Percentiles rank a stretch among this genome's conserved stretches.
Conservation (phyloP, 2,329 filamentous ascomycete species). For the Curvularia sp. region DNA sequence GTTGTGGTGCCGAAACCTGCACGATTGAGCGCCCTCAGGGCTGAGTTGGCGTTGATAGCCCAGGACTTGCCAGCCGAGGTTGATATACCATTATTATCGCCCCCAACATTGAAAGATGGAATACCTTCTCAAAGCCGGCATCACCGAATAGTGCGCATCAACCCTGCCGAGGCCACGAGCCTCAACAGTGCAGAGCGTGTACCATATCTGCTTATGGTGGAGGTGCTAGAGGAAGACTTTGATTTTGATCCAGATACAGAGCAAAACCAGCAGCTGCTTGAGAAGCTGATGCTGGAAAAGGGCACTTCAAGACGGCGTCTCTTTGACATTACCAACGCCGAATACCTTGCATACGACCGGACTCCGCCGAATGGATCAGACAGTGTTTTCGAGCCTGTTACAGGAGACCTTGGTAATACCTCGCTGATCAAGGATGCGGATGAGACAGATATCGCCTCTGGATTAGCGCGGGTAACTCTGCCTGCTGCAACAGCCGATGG, state of each 20-base stretch:
- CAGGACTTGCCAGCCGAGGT: constrained; percentile 84
- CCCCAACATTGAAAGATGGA: constrained; percentile 74
- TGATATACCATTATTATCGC: constrained; percentile 82
- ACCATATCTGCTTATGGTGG: constrained; percentile 83
- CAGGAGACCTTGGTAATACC: constrained; percentile 78
- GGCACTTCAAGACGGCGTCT: constrained; percentile 61
- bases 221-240: constrained; percentile 82
- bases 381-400: constrained; percentile 83
- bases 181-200: constrained; percentile 88
- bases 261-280: constrained; percentile 72
- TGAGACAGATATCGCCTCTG: constrained; percentile 51
- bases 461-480: constrained; percentile 40
- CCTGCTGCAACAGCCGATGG: constrained; percentile 30
- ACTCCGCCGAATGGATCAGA: constrained; percentile 60
- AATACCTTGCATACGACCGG: constrained; percentile 56
- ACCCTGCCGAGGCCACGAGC: constrained; percentile 83
- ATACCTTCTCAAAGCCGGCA: constrained; percentile 77
- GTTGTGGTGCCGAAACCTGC: constrained; percentile 83
- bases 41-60: constrained; percentile 79
- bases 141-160: constrained; percentile 82
- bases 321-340: constrained; percentile 67
- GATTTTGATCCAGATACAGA: constrained; percentile 77
- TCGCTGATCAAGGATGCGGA: constrained; percentile 67
- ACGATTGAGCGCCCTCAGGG: constrained; percentile 78
- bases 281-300: constrained; percentile 70